These are phyloP conservation scores for Aspergillus niger DNA, from an alignment of 2,329 filamentous ascomycete genomes.

Conservation along the genomic window DNA sequence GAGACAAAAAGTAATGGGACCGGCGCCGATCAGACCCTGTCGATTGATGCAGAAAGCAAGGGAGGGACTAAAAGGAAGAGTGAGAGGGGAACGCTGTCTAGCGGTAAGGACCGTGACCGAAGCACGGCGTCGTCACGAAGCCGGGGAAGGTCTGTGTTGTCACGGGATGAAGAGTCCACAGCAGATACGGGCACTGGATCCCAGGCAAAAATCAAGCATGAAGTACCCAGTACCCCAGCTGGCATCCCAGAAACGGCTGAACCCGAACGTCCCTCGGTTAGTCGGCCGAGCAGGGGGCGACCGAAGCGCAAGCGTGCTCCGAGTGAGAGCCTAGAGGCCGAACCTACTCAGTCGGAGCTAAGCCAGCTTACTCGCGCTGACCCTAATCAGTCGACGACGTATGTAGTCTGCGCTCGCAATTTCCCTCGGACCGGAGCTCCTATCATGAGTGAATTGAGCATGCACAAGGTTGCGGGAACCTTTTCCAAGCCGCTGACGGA, in stretches of 20 bases:
- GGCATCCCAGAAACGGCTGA: conserved; percentile 36
- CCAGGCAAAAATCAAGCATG: conserved; percentile 32
- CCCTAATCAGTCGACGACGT: conserved; percentile 34
- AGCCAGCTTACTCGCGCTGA: conserved; percentile 32
- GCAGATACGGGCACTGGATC: conserved; percentile 19
- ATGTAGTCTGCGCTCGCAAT: conserved; percentile 47
- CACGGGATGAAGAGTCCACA: conserved; percentile 36
- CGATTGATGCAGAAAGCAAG: conserved; percentile 22
- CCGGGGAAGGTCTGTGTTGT: conserved; percentile 38
- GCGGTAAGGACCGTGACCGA: conserved; percentile 33
- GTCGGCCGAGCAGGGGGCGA: conserved; percentile 30
- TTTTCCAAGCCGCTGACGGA: conserved; percentile 76
- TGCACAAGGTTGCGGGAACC: conserved; percentile 76
- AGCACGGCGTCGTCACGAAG: conserved; percentile 41
- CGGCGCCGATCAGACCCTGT: conserved; percentile 22
- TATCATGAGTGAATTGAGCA: conserved; percentile 74
- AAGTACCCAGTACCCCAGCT: conserved; percentile 39
- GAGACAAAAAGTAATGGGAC: conserved; percentile 27
- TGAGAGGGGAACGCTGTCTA: conserved; percentile 29
- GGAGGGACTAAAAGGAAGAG: conserved; percentile 24
- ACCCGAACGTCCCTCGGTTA: conserved; percentile 30
- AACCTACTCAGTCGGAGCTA: conserved; percentile 28
- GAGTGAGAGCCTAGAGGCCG: conserved; percentile 36
- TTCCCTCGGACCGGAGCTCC: conserved; percentile 69
- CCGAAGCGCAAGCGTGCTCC: conserved; percentile 46